These are phyloP conservation scores for Schwanniomyces sp. DNA, from an alignment of 805 yeast genomes.

Conservation along the genomic window DNA sequence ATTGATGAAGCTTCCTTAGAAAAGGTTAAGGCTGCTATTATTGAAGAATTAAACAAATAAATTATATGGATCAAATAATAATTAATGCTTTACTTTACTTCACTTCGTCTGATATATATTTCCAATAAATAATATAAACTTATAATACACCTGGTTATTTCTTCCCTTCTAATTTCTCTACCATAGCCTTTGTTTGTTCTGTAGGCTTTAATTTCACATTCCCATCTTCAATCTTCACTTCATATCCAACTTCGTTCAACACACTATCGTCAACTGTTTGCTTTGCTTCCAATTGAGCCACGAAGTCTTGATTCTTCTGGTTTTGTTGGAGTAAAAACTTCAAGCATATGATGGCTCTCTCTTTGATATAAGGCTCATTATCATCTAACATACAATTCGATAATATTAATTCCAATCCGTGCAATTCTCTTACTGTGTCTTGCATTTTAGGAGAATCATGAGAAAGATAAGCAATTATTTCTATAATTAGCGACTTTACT, in stretches of 20 bases:
- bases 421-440: constrained; percentile 61
- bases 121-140: neutral
- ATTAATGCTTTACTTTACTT: neutral
- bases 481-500: constrained; percentile 65
- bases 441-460: constrained; percentile 57
- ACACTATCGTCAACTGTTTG: constrained; percentile 59
- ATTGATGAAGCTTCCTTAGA: constrained; percentile 73
- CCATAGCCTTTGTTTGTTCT: neutral
- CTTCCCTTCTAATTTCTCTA: neutral
- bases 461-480: constrained; percentile 59
- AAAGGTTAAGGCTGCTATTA: constrained; percentile 71
- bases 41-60: constrained; percentile 54
- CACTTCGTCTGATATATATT: neutral
- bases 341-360: constrained; percentile 77
- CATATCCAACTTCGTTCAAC: constrained; percentile 70
- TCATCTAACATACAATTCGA: constrained; percentile 85
- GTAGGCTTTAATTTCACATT: constrained; percentile 53
- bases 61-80: neutral
- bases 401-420: constrained; percentile 69
- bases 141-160: neutral
- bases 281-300: constrained; percentile 74
- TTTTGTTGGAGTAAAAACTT: constrained; percentile 67
- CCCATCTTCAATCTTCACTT: constrained; percentile 72
- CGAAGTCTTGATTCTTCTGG: constrained; percentile 69
- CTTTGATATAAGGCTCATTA: constrained; percentile 86